Percentiles rank a stretch among this genome's conserved stretches.
Conservation (phyloP, 805 yeast genomes). For the Myxozyma vanderwaltii region DNA sequence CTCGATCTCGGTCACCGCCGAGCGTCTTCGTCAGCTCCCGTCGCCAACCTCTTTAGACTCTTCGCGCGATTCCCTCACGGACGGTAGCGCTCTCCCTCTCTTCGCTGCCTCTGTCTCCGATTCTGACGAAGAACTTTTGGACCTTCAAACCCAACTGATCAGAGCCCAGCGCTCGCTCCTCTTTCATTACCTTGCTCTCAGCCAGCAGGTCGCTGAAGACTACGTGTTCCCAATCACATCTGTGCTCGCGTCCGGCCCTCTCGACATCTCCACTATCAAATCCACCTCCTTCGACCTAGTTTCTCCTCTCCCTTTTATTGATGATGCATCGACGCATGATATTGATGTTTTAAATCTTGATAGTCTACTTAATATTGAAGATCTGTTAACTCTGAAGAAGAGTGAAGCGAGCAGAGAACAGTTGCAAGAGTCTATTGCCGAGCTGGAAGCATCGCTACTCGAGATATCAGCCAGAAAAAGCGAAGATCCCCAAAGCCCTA, state of each 20-base stretch:
- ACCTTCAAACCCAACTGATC: constrained; percentile 12
- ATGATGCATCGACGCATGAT: neutral
- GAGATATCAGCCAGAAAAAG: constrained; percentile 17
- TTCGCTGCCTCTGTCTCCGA: neutral
- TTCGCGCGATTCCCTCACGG: neutral
- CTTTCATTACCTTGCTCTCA: constrained; percentile 10
- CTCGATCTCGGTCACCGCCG: neutral
- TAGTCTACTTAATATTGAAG: neutral
- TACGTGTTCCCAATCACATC: constrained; percentile 23
- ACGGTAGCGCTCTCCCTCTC: neutral
- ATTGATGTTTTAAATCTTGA: neutral
- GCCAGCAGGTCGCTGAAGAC: constrained; percentile 6
- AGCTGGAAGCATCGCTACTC: constrained; percentile 13
- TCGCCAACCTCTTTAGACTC: neutral
- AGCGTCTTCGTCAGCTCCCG: neutral
- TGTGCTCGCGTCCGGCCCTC: neutral
- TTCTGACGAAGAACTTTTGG: neutral
- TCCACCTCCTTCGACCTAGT: constrained; percentile 3
- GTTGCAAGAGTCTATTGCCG: constrained; percentile 12
- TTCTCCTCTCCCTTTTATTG: neutral
- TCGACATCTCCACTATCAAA: neutral
- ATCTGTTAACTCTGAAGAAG: neutral
- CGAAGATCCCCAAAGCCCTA: neutral
- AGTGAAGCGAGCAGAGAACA: neutral
- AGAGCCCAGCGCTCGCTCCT: constrained; percentile 2